A percentile compares a stretch with the other conserved stretches of the same genome.
These are phyloP conservation scores for Tulasnella sp. DNA, from an alignment of 768 basidiomycete species.

Conservation along the genomic window DNA sequence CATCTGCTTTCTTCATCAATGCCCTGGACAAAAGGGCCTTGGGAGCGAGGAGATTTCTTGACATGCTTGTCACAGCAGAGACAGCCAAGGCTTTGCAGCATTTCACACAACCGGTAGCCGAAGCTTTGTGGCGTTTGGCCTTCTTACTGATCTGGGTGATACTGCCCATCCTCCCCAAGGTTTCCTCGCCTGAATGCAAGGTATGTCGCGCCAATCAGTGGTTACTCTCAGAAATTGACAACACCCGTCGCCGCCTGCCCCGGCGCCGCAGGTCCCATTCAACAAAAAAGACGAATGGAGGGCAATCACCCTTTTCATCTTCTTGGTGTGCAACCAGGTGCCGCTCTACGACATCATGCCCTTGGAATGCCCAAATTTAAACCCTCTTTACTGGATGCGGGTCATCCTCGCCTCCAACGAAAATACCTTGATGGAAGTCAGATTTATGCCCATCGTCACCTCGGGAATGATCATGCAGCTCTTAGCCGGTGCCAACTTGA, in stretches of 20 bases:
- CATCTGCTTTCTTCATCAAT: too few species aligned
- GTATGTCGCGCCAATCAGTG: conserved; percentile 40
- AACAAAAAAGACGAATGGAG: conserved; percentile 99
- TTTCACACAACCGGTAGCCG: too few species aligned
- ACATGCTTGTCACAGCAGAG: too few species aligned
- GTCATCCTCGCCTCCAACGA: conserved; percentile 98
- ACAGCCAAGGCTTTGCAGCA: too few species aligned
- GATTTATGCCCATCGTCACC: conserved; percentile 95
- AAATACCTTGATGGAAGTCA: conserved; percentile 98
- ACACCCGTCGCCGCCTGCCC: too few species aligned
- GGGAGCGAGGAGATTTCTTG: too few species aligned
- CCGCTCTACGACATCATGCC: conserved; percentile 99
- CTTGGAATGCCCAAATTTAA: conserved; percentile 95
- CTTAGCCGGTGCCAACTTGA: conserved; percentile 92
- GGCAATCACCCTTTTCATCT: conserved; percentile 96
- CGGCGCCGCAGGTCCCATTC: conserved; percentile 74
- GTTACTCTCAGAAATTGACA: too few species aligned
- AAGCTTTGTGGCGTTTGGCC: too few species aligned
- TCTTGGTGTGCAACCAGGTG: conserved; percentile 98
- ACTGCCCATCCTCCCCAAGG: conserved; percentile 93
- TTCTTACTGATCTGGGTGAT: conserved; percentile 98
- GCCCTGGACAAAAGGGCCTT: too few species aligned
- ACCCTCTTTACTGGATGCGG: conserved; percentile 99
- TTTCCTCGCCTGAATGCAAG: conserved; percentile 96
- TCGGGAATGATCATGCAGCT: conserved; percentile 99